These are phyloP conservation scores for Psilocybe cubensis DNA, from an alignment of 768 basidiomycete species.

Conservation along the genomic window DNA sequence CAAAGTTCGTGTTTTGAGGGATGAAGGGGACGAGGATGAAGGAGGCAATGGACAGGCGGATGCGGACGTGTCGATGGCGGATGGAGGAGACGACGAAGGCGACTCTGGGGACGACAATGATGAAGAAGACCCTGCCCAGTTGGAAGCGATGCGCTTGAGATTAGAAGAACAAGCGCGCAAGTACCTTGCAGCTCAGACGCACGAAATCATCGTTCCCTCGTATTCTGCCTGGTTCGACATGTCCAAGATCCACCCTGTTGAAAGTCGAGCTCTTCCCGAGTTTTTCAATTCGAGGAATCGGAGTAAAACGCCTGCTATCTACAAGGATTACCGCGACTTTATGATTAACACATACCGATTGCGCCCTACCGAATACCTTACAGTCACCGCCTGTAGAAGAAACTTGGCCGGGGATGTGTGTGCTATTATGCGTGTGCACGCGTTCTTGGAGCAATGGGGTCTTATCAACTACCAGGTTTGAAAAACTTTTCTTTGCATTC, in stretches of 20 bases:
- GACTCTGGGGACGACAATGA: constrained; percentile 84
- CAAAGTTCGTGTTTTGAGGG: constrained; percentile 46
- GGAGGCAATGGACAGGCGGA: constrained; percentile 35
- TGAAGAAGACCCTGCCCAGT: constrained; percentile 83
- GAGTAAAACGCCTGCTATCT: constrained; percentile 94
- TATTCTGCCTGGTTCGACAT: constrained; percentile 99
- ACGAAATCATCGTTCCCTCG: constrained; percentile 95
- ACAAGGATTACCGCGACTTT: constrained; percentile 99
- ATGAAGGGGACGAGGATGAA: constrained; percentile 67
- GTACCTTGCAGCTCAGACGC: constrained; percentile 96
- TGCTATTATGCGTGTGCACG: constrained; percentile 98
- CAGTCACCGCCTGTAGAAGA: constrained; percentile 93
- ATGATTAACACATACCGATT: constrained; percentile 99
- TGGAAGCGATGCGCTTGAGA: constrained; percentile 77
- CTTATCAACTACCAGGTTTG: constrained; percentile 97
- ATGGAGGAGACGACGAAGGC: constrained; percentile 73
- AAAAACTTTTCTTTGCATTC: background rate
- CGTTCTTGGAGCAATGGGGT: constrained; percentile 99
- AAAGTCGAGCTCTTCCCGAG: constrained; percentile 91
- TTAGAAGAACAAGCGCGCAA: constrained; percentile 89
- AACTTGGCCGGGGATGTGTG: constrained; percentile 99
- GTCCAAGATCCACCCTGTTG: constrained; percentile 90
- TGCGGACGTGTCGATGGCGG: constrained; percentile 72
- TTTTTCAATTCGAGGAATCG: constrained; percentile 97
- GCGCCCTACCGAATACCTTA: constrained; percentile 93